phyloP scores from a whole-genome alignment of 768 basidiomycete genomes.

The Megacollybia marginata region DNA sequence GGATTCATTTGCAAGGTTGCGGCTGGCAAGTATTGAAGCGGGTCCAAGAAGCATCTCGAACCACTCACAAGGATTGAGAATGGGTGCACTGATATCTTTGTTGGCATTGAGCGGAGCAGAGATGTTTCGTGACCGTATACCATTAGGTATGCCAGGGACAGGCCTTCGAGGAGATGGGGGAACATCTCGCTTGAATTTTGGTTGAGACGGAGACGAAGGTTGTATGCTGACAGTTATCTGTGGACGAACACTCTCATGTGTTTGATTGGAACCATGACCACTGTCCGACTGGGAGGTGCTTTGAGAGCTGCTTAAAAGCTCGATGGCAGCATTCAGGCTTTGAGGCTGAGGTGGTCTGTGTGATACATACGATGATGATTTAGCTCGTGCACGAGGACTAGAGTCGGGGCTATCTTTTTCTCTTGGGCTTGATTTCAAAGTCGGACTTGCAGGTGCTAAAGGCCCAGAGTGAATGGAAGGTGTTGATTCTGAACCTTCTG shows the following conservation, averaged over 20 bases:
- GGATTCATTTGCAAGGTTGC: slow-evolving; percentile 72
- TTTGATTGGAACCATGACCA: slow-evolving; percentile 13
- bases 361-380: slow-evolving; percentile 48
- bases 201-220: slow-evolving; percentile 7
- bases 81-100: slow-evolving; percentile 61
- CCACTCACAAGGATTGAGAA: slow-evolving; percentile 58
- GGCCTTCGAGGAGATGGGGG: slow-evolving; percentile 40
- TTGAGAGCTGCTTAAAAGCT: slow-evolving; percentile 39
- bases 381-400: slow-evolving; percentile 39
- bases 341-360: slow-evolving; percentile 54
- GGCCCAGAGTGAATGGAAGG: slow-evolving; percentile 22
- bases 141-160: slow-evolving; percentile 29
- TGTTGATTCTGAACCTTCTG: slow-evolving; percentile 53
- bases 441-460: slow-evolving; percentile 20
- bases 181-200: slow-evolving; percentile 15
- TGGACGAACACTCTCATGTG: neutral
- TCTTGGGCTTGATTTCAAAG: slow-evolving; percentile 10
- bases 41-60: neutral
- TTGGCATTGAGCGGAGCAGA: slow-evolving; percentile 44
- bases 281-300: slow-evolving; percentile 30
- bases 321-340: slow-evolving; percentile 65
- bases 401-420: slow-evolving; percentile 25
- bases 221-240: neutral
- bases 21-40: slow-evolving; percentile 27
- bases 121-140: slow-evolving; percentile 26